Evolutionary conservation across 495 filamentous ascomycete genomes (phyloP).

Genomic region (Aspergillus funiculosus): DNA sequence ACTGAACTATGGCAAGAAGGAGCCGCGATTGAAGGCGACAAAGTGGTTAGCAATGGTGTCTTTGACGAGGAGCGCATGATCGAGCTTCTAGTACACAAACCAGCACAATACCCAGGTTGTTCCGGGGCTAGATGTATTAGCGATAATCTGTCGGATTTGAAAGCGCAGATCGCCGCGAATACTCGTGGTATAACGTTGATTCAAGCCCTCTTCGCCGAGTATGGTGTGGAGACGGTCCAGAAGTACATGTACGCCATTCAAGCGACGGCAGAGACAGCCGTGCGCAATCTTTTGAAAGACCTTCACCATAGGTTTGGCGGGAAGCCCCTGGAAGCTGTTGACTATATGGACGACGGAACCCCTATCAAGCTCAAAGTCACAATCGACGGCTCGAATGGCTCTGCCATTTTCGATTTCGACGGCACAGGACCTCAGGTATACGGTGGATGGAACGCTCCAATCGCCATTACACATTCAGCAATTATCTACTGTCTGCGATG

Average conservation of each 20-base stretch:
- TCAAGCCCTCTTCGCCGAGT: constrained; percentile 75
- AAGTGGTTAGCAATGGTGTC: constrained; percentile 81
- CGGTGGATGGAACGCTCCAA: constrained; percentile 89
- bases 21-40: constrained; percentile 88
- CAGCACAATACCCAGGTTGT: constrained; percentile 80
- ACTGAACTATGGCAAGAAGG: constrained; percentile 92
- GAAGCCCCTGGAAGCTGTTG: constrained; percentile 71
- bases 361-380: constrained; percentile 81
- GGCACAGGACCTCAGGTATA: constrained; percentile 88
- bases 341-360: constrained; percentile 96
- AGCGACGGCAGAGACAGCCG: constrained; percentile 80
- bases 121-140: constrained; percentile 83
- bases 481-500: constrained; percentile 96
- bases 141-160: constrained; percentile 93
- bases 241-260: constrained; percentile 97
- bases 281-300: constrained; percentile 72
- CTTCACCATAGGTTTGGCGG: constrained; percentile 58
- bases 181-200: constrained; percentile 94
- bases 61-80: constrained; percentile 86
- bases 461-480: constrained; percentile 89
- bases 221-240: constrained; percentile 83
- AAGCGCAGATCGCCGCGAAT: constrained; percentile 93
- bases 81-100: constrained; percentile 76
- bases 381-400: constrained; percentile 77
- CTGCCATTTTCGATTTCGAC: constrained; percentile 86